Base-by-base conservation (phyloP, 768 basidiomycete species). In the Astraeus odoratus region DNA sequence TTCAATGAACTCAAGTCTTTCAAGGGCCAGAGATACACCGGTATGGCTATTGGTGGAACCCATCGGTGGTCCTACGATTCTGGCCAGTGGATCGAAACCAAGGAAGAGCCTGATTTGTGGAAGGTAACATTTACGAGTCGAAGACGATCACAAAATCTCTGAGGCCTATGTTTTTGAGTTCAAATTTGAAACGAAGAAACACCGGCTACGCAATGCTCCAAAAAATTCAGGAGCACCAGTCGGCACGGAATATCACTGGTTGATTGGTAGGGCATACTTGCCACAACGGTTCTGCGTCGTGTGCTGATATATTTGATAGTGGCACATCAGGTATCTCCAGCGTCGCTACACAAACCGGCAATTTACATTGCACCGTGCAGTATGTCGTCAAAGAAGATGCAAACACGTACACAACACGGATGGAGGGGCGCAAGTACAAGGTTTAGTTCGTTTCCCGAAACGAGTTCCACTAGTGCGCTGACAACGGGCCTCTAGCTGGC, bases 401-500 rank as follows among this genome's bases (percentile, higher is more conserved):
- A 22, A 48, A 46, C 31, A 42, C 43, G 27, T 49, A 39, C 39
- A 29, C 44, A 23, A 45, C 22, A 22, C 35, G 37, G 10, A 53
- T 49, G 42, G 18, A 56, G 30, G 53, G 50, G n/a, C 29, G 16
- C 44, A 39, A 44, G 20, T 47, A 50, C 44, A 47, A 55, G 44
- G 54, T 51, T 10, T 6, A 20, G 15, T 9, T 20, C 27, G 19
- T 5, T 18, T 9, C 41, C 16, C 30, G n/a, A n/a, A n/a, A 8
- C 16, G 8, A 9, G 27, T 10, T 31, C 6, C 8, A 39, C 16
- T n/a, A n/a, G n/a, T 7, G 6, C 7, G n/a, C 12, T 35, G n/a
- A 36, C 15, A 18, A 8, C 7, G 22, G 18, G 27, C 20, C 22
- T 26, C n/a, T 12, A 48, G 45, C 42, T 42, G 18, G 43, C 41